These are phyloP conservation scores for Astrothelium subdiscretum DNA, from an alignment of 495 filamentous ascomycete species.

Conservation along the genomic window DNA sequence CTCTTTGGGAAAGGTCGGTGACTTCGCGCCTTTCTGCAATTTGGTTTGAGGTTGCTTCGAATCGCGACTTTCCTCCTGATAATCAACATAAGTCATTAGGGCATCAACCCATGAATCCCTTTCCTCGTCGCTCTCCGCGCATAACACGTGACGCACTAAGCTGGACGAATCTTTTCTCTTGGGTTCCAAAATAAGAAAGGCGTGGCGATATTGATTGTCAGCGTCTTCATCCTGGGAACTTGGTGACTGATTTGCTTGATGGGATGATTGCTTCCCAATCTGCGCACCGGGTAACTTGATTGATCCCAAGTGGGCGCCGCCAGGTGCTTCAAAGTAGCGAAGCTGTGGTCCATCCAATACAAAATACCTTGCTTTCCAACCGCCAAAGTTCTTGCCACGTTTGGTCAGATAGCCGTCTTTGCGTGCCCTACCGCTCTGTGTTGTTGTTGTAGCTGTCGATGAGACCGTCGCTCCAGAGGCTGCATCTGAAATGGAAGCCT, in stretches of 20 bases:
- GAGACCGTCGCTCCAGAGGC: constrained; percentile 12
- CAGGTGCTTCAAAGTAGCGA: constrained; percentile 82
- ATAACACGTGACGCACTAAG: constrained; percentile 86
- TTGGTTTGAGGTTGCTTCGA: constrained; percentile 27
- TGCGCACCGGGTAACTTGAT: constrained; percentile 86
- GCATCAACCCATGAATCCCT: constrained; percentile 89
- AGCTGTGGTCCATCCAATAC: constrained; percentile 79
- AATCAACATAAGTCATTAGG: constrained; percentile 82
- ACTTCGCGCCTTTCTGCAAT: constrained; percentile 4
- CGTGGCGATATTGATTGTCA: constrained; percentile 93
- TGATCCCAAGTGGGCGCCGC: constrained; percentile 79
- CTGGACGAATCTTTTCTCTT: constrained; percentile 92
- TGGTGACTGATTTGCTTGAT: constrained; percentile 39
- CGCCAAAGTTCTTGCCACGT: constrained; percentile 93
- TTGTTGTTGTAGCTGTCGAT: constrained; percentile 33
- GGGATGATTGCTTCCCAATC: constrained; percentile 68
- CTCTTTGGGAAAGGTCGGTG: neutral
- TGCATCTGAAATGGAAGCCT: neutral
- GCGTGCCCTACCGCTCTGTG: constrained; percentile 46
- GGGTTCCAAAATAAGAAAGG: constrained; percentile 86
- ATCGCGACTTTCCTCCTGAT: constrained; percentile 27
- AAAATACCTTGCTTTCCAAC: constrained; percentile 97
- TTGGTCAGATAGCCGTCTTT: constrained; percentile 94
- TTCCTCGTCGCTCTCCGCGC: constrained; percentile 88
- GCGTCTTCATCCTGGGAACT: constrained; percentile 54